Evolutionary conservation across 768 basidiomycete species (phyloP).

Genomic region (Tubosaeta brunneosetosa): DNA sequence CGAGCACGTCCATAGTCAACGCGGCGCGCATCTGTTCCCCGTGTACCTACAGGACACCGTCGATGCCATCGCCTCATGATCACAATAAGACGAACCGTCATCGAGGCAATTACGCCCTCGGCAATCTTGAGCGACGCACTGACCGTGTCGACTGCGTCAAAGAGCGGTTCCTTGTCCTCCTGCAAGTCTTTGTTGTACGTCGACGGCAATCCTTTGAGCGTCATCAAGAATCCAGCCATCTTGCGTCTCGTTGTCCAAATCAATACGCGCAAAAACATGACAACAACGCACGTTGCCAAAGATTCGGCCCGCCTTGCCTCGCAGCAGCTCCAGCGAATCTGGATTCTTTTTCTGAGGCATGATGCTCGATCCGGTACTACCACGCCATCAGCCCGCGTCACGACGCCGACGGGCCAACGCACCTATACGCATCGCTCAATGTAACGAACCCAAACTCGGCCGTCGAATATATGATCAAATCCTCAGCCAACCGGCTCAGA

Average conservation of each 20-base stretch:
- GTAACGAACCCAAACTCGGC: slow-evolving; percentile 96
- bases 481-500: slow-evolving; percentile 91
- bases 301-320: slow-evolving; percentile 91
- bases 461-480: slow-evolving; percentile 93
- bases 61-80: neutral
- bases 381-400: neutral
- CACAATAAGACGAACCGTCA: slow-evolving; percentile 53
- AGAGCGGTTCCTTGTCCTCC: slow-evolving; percentile 97
- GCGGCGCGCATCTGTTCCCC: slow-evolving; percentile 85
- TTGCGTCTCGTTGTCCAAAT: slow-evolving; percentile 27
- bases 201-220: slow-evolving; percentile 92
- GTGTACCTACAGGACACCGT: slow-evolving; percentile 56
- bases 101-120: slow-evolving; percentile 89
- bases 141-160: slow-evolving; percentile 88
- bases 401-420: slow-evolving; percentile 12
- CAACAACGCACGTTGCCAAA: slow-evolving; percentile 76
- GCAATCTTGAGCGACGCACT: slow-evolving; percentile 87
- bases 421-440: slow-evolving; percentile 98
- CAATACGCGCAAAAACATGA: neutral
- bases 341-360: slow-evolving; percentile 99
- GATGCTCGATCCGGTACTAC: slow-evolving; percentile 95
- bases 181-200: slow-evolving; percentile 99
- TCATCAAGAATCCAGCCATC: slow-evolving; percentile 98
- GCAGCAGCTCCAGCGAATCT: slow-evolving; percentile 90
- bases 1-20: slow-evolving; percentile 95